Evolutionary conservation across 2,329 filamentous ascomycete genomes (phyloP), one percentile per base, ranked within the genome.

Genomic region (Alternaria sp.): DNA sequence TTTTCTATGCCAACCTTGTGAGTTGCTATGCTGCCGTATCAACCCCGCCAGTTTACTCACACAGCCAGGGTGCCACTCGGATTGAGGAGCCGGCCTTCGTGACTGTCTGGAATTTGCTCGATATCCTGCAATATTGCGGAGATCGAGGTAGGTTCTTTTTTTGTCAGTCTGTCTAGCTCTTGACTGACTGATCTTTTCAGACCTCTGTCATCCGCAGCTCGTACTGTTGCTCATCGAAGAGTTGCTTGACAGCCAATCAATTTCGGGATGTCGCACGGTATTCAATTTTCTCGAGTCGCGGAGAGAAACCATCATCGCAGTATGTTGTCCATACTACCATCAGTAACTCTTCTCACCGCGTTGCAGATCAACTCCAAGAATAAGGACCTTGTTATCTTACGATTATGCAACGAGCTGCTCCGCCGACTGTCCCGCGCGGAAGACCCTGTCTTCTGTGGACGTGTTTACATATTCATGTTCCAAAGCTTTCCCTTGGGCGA

Each of bases 401-500:
- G 95, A 71, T 91, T 90, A 60, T 99, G 95, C 79, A 99, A 98
- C 77, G 95, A 98, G 79, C 83, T 99, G 14, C 83, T 99, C n/a
- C 88, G 94, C 34, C 86, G 95, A 44, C 84, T 99, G 2, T 98
- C 95, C n/a, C 87, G 95, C 56, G 94, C 95, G 4, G 93, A 98
- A 76, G 95, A 99, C 77, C 96, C 95, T 0, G 93, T 96, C 0
- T 99, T 99, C 75, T 99, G 95, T 72, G 95, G 95, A 14, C 87
- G 95, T 37, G 95, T 99, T 26, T 98, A 98, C 78, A 97, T 99
- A 64, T 99, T 97, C 78, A 87, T 99, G 74, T 99, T 98, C 78
- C 95, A 99, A 77, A 96, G 93, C 76, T 98, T 99, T 72, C 95
- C 95, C 1, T 83, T 99, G 0, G 94, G 94, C 31, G 96, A 99